Evolutionary conservation across 2,329 filamentous ascomycete species (phyloP).

Genomic region (Scorias spongiosa): DNA sequence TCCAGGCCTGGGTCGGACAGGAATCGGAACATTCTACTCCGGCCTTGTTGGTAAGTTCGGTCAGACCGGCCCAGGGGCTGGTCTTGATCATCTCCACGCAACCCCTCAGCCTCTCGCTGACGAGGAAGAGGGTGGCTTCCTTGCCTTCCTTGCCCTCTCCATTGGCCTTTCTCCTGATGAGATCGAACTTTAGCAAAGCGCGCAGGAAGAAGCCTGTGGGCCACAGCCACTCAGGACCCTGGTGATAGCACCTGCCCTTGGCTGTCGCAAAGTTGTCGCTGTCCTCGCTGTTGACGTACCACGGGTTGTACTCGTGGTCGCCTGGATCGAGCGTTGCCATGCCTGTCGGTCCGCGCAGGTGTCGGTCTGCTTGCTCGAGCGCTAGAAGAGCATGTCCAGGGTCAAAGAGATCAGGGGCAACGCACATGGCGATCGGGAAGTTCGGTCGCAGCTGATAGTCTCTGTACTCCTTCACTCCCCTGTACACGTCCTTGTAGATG

Average conservation of each 20-base stretch:
- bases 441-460: slow-evolving; percentile 94
- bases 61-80: slow-evolving; percentile 76
- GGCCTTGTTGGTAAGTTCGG: slow-evolving; percentile 83
- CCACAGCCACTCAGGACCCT: slow-evolving; percentile 97
- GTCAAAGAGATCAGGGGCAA: slow-evolving; percentile 77
- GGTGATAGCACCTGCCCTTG: slow-evolving; percentile 95
- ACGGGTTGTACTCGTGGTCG: slow-evolving; percentile 84
- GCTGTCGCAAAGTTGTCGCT: slow-evolving; percentile 78
- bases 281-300: slow-evolving; percentile 92
- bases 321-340: slow-evolving; percentile 91
- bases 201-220: slow-evolving; percentile 90
- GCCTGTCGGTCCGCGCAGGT: slow-evolving; percentile 71
- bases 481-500: slow-evolving; percentile 96
- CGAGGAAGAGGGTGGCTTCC: slow-evolving; percentile 85
- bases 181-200: slow-evolving; percentile 78
- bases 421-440: slow-evolving; percentile 89
- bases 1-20: slow-evolving; percentile 95
- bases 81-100: slow-evolving; percentile 74
- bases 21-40: slow-evolving; percentile 77
- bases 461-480: slow-evolving; percentile 85
- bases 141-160: slow-evolving; percentile 40
- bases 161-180: slow-evolving; percentile 51
- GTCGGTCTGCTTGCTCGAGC: slow-evolving; percentile 62
- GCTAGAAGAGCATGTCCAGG: slow-evolving; percentile 62
- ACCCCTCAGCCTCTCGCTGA: slow-evolving; percentile 64